These are phyloP conservation scores for Myxozyma vanderwaltii DNA, from an alignment of 805 yeast species.

Conservation along the genomic window DNA sequence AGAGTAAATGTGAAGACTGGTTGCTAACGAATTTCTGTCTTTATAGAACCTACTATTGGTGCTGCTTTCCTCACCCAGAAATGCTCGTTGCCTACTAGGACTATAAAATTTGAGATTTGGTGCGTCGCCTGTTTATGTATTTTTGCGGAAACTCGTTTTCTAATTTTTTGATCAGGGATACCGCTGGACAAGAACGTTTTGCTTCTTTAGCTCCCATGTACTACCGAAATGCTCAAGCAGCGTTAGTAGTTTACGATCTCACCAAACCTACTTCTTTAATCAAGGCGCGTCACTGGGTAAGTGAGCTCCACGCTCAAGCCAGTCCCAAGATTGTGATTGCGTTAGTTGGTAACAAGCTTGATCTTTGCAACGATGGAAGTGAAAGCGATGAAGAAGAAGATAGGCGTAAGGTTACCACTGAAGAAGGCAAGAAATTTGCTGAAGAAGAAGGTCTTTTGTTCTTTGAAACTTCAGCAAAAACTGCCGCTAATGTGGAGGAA, in stretches of 20 bases:
- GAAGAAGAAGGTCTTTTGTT: constrained; percentile 88
- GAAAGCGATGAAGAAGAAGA: constrained; percentile 38
- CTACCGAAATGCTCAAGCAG: constrained; percentile 96
- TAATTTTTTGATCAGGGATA: constrained; percentile 54
- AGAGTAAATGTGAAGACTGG: no score
- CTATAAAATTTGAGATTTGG: constrained; percentile 92
- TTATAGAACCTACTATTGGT: constrained; percentile 90
- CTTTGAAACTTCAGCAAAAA: constrained; percentile 93
- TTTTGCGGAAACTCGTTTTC: neutral
- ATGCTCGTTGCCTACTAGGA: constrained; percentile 80
- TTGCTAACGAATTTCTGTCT: neutral
- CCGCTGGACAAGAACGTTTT: constrained; percentile 97
- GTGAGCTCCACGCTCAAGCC: constrained; percentile 93
- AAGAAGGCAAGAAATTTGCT: constrained; percentile 85
- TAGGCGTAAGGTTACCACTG: constrained; percentile 72
- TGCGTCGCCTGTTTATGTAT: constrained; percentile 28
- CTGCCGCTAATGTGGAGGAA: constrained; percentile 84
- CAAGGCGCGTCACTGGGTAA: constrained; percentile 98
- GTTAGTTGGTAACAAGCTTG: constrained; percentile 89
- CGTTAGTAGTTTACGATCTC: constrained; percentile 91
- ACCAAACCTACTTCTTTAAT: constrained; percentile 93
- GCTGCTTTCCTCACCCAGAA: constrained; percentile 96
- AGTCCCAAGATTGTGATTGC: constrained; percentile 90
- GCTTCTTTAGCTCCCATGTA: constrained; percentile 97
- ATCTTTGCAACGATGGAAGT: constrained; percentile 56